Conservation (phyloP, 2,329 filamentous ascomycete species). For the Fusarium sp. region DNA sequence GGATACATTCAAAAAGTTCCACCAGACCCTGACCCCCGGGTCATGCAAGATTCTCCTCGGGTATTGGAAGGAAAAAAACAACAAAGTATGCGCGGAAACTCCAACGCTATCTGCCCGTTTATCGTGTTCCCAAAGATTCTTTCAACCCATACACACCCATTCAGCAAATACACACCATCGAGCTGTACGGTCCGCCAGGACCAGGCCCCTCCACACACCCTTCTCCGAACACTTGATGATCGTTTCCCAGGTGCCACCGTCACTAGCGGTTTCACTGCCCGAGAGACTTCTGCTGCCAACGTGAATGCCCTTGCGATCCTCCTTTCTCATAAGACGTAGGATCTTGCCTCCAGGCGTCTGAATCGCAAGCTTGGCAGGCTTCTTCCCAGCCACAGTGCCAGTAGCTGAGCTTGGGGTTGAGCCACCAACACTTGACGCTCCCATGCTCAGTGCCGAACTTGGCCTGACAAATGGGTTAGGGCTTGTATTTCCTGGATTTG, state of each 20-base stretch:
- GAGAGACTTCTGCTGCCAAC: conserved; percentile 56
- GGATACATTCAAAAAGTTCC: conserved; percentile 12
- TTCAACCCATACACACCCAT: conserved; percentile 71
- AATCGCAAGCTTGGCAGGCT: conserved; percentile 95
- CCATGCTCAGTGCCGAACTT: conserved; percentile 72
- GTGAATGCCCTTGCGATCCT: conserved; percentile 69
- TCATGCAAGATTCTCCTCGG: conserved; percentile 43
- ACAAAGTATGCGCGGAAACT: conserved; percentile 39
- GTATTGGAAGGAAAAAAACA: conserved; percentile 40
- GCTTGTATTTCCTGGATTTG: conserved; percentile 60
- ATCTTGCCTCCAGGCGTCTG: conserved; percentile 97
- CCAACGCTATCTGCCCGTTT: conserved; percentile 24
- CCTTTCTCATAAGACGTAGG: conserved; percentile 84
- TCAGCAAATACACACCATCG: conserved; percentile 94
- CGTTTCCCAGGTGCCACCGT: conserved; percentile 86
- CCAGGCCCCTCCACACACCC: conserved; percentile 82
- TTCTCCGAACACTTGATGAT: conserved; percentile 90
- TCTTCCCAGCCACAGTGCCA: conserved; percentile 69
- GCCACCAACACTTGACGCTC: conserved; percentile 65
- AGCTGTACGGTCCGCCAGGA: conserved; percentile 84
- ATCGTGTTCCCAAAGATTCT: conserved; percentile 4
- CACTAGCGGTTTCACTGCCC: conserved; percentile 67
- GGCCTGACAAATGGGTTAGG: conserved; percentile 72
- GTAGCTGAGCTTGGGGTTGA: conserved; percentile 67
- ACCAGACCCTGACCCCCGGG: conserved; percentile 36